phyloP scores from a whole-genome alignment of 2,329 filamentous ascomycete species.

The Cercospora janseana region DNA sequence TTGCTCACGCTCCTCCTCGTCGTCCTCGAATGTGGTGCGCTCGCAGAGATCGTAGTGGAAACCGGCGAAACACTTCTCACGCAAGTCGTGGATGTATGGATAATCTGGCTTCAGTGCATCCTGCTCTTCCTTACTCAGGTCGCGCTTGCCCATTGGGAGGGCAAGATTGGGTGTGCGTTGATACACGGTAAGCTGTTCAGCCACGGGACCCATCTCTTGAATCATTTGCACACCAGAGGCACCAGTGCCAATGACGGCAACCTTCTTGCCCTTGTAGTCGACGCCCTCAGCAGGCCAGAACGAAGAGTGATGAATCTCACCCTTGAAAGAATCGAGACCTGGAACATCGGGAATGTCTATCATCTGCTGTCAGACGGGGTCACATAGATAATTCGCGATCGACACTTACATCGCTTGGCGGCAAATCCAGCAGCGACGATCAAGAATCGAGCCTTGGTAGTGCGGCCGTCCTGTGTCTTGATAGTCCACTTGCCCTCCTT shows the following conservation, averaged over 20 bases:
- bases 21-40: slow-evolving; percentile 53
- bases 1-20: slow-evolving; percentile 43
- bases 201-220: slow-evolving; percentile 52
- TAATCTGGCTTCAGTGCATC: slow-evolving; percentile 44
- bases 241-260: slow-evolving; percentile 64
- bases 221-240: slow-evolving; percentile 64
- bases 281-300: slow-evolving; percentile 48
- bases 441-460: slow-evolving; percentile 52
- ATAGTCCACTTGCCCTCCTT: slow-evolving; percentile 51
- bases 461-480: slow-evolving; percentile 53
- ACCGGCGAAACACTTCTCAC: slow-evolving; percentile 57
- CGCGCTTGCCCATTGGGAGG: slow-evolving; percentile 57
- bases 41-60: slow-evolving; percentile 58
- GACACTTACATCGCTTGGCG: slow-evolving; percentile 50
- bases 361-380: neutral
- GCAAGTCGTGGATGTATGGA: slow-evolving; percentile 51
- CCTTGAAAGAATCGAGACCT: slow-evolving; percentile 60
- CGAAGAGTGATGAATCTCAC: slow-evolving; percentile 49
- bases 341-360: slow-evolving; percentile 58
- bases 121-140: slow-evolving; percentile 54
- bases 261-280: slow-evolving; percentile 56
- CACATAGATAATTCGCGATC: neutral
- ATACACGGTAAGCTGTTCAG: slow-evolving; percentile 55
- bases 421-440: slow-evolving; percentile 58
- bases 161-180: slow-evolving; percentile 67